Percentiles rank a stretch among this genome's conserved stretches.
These are phyloP conservation scores for Luzula sylvatica DNA, from an alignment of 176 grass and related monocot species.

Conservation along the genomic window DNA sequence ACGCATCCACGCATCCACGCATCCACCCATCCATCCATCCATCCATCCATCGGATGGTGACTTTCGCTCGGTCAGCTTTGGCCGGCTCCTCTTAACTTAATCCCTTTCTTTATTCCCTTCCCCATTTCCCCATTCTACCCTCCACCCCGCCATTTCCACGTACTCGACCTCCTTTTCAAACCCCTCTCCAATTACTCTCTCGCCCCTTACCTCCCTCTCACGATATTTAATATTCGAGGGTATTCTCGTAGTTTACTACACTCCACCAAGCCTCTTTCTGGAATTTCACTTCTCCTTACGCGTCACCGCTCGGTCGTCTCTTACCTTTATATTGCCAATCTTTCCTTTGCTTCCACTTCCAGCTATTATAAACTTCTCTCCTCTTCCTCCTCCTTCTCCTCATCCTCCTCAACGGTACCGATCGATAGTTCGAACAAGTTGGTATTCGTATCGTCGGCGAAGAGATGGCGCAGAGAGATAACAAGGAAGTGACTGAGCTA, in stretches of 20 bases:
- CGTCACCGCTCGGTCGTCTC: constrained; percentile 16
- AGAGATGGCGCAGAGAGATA: constrained; percentile 77
- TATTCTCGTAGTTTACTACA: constrained; percentile 16
- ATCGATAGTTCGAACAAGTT: neutral
- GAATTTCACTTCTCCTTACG: constrained; percentile 28
- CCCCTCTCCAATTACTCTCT: neutral
- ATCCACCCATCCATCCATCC: neutral
- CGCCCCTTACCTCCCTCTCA: neutral
- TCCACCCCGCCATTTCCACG: neutral
- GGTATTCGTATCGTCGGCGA: neutral
- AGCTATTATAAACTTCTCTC: constrained; percentile 22
- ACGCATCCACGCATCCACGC: no score
- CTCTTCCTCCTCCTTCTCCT: neutral
- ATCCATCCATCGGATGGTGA: neutral
- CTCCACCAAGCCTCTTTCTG: constrained; percentile 10
- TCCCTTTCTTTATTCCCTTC: constrained; percentile 4
- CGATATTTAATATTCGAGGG: neutral
- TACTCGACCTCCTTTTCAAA: neutral
- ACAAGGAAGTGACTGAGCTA: constrained; percentile 89
- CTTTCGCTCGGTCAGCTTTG: constrained; percentile 47
- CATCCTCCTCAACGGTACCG: no score
- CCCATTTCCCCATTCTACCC: constrained; percentile 3
- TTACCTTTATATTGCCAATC: constrained; percentile 15
- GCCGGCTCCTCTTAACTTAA: constrained; percentile 24
- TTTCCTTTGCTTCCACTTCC: constrained; percentile 7